Evolutionary conservation across 169 alveolate species (phyloP).

Genomic region (Neospora caninum): DNA sequence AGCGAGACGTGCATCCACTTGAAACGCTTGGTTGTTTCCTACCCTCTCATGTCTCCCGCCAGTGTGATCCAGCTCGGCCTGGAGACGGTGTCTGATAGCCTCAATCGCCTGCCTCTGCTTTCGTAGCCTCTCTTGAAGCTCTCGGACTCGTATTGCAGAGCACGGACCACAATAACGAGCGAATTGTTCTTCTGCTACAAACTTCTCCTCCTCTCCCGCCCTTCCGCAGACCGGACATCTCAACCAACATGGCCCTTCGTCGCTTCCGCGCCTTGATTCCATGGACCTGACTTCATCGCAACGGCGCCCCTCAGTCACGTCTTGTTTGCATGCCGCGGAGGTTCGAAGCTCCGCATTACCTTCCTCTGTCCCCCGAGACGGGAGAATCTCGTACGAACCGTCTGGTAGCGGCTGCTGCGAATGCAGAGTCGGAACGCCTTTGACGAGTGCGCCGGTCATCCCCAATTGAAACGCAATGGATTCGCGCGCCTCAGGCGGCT

Average conservation of each 20-base stretch:
- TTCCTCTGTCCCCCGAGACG: background rate
- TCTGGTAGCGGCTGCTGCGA: background rate
- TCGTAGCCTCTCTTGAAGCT: background rate
- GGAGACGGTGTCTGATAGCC: background rate
- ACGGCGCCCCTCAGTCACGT: background rate
- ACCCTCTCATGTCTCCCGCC: background rate
- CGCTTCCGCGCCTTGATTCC: background rate
- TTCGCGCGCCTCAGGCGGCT: background rate
- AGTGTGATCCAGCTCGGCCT: background rate
- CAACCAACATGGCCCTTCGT: background rate
- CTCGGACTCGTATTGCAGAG: background rate
- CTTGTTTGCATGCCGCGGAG: background rate
- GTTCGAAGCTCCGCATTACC: background rate
- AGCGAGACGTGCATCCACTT: background rate
- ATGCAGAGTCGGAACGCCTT: background rate
- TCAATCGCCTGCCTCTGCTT: background rate
- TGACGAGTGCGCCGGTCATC: background rate
- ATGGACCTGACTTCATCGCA: background rate
- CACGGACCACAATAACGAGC: background rate
- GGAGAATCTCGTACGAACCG: background rate
- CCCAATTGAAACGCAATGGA: background rate
- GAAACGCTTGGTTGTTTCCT: background rate
- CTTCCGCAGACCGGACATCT: background rate
- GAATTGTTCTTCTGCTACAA: background rate
- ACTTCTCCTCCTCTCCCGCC: background rate